Evolutionary conservation across 805 yeast species (phyloP), one percentile per base, ranked within the genome.

Genomic region (Yarrowia sp.): DNA sequence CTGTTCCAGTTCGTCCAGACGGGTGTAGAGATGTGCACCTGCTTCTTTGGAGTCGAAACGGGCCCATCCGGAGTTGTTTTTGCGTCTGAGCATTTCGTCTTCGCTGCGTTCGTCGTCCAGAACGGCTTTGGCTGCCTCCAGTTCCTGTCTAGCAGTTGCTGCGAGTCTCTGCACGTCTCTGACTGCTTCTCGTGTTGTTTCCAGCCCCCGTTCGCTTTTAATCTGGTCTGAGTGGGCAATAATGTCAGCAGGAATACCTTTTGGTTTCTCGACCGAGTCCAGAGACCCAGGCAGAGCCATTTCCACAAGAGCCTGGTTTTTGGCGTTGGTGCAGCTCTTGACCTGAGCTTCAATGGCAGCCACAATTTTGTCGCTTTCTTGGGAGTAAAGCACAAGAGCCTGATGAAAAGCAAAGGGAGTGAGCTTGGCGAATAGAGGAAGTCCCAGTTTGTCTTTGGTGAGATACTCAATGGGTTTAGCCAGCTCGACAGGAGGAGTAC

Each of bases 321-420:
- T 58, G 21, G 21, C 17, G 28, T 28, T 33, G n/a, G 81, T 81
- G 38, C 82, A 70, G 17, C 80, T 83, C 0, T 80, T 76, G 4
- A 87, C 63, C 12, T 62, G 65, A 1, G 67, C 64, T 16, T 70
- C 73, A 9, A 72, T 58, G 26, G 66, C 56, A 0, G 65, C 66
- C 17, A 71, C 71, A 22, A 74, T 66, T n/a, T 48, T 43, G 14
- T 76, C 68, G 67, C 73, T 54, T 67, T 88, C 93, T 62, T 82
- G 80, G 4, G 51, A 21, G 71, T 84, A 89, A 0, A 92, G 87
- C 43, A 82, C 83, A 0, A 90, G 85, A 2, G 84, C 80, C 69
- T 87, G 89, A 44, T 89, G 81, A 1, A 90, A 82, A 3, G 80
- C 74, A 68, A 82, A 83, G 0, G 98, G 97, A 2, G 91, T 71